These are phyloP conservation scores for Fusarium tricinctum DNA, from an alignment of 2,329 filamentous ascomycete species.

Conservation along the genomic window DNA sequence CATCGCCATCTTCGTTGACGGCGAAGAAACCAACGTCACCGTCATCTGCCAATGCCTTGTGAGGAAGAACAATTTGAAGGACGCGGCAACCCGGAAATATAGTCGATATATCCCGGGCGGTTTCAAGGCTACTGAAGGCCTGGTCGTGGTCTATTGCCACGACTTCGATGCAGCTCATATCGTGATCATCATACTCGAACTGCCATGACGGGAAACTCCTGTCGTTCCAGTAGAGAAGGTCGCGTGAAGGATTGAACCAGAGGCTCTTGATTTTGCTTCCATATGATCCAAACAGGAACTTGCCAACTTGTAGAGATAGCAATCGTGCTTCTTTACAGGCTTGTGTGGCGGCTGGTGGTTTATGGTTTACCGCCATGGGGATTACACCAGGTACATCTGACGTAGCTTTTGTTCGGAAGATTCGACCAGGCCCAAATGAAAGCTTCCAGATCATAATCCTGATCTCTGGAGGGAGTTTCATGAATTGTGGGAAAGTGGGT, in stretches of 20 bases:
- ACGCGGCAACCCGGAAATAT: neutral
- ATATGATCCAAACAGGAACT: neutral
- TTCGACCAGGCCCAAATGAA: constrained; percentile 6
- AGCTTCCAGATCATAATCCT: constrained; percentile 4
- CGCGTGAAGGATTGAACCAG: constrained; percentile 7
- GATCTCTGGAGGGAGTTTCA: constrained; percentile 14
- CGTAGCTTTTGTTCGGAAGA: constrained; percentile 1
- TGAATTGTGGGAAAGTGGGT: constrained; percentile 7
- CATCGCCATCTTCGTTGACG: neutral
- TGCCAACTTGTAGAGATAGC: neutral
- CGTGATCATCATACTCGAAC: neutral
- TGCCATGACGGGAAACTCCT: neutral
- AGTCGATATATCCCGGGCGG: neutral
- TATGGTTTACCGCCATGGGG: constrained; percentile 14
- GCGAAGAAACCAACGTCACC: constrained; percentile 7
- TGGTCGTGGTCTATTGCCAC: neutral
- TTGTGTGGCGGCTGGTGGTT: constrained; percentile 15
- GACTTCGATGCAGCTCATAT: neutral
- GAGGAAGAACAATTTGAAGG: neutral
- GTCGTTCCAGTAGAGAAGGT: constrained; percentile 15
- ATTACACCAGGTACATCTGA: neutral
- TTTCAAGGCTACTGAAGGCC: neutral
- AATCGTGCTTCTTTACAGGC: constrained; percentile 12
- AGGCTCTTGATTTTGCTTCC: constrained; percentile 7
- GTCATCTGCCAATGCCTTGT: neutral